Evolutionary conservation across 2,329 filamentous ascomycete genomes (phyloP).

Genomic region (Fusarium brachygibbosum): DNA sequence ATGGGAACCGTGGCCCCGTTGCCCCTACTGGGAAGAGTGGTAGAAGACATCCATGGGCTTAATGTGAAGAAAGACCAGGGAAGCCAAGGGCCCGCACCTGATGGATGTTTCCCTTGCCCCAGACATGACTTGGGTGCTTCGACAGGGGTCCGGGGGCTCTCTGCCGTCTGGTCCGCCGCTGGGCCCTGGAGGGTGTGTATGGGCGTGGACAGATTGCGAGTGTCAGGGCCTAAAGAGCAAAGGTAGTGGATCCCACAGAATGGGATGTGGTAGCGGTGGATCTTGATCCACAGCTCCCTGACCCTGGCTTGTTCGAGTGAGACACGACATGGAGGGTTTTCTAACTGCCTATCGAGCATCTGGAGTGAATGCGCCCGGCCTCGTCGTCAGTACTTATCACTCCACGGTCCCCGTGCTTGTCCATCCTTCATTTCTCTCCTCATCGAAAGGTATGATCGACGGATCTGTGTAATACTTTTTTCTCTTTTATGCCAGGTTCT

Average conservation of each 20-base stretch:
- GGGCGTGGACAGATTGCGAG: conserved; percentile 34
- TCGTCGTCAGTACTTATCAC: conserved; percentile 63
- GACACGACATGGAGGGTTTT: conserved; percentile 60
- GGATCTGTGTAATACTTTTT: conserved; percentile 61
- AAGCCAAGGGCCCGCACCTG: conserved; percentile 42
- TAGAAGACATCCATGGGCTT: conserved; percentile 36
- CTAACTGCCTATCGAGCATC: conserved; percentile 48
- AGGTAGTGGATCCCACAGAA: conserved; percentile 43
- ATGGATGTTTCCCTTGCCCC: conserved; percentile 52
- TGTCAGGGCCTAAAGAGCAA: conserved; percentile 33
- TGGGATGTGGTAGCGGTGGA: conserved; percentile 47
- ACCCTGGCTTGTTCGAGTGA: conserved; percentile 62
- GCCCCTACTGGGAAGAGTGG: conserved; percentile 37
- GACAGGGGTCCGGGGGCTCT: conserved; percentile 47
- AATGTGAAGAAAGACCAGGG: conserved; percentile 33
- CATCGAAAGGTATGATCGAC: conserved; percentile 62
- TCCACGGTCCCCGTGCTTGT: conserved; percentile 60
- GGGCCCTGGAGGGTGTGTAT: conserved; percentile 30
- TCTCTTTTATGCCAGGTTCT: conserved; percentile 64
- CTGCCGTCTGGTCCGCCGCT: conserved; percentile 50
- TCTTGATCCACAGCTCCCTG: conserved; percentile 48
- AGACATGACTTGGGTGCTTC: conserved; percentile 45
- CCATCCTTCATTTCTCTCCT: conserved; percentile 52
- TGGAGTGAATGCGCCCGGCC: conserved; percentile 52
- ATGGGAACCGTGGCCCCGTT: conserved; percentile 41